Conservation (phyloP, 148 eudicot species). For the Drosera capensis region DNA sequence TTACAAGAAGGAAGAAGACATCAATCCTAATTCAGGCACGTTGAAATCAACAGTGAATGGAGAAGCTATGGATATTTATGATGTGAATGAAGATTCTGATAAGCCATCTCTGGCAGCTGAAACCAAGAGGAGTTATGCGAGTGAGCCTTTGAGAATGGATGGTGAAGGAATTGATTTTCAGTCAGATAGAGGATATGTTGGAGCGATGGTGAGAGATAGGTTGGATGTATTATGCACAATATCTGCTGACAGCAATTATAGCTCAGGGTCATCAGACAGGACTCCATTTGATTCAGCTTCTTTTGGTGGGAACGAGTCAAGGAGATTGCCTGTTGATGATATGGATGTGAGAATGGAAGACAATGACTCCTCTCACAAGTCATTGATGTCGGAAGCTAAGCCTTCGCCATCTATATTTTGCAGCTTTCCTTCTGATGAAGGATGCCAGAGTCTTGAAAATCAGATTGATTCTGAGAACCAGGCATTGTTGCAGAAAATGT, state of each 20-base stretch:
- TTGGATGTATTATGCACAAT: too few relatives aligned
- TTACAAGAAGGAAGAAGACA: conserved; percentile 9
- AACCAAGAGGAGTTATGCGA: not conserved
- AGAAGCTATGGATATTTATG: conserved; percentile 7
- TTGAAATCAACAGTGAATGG: conserved; percentile 12
- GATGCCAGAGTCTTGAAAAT: conserved; percentile 34
- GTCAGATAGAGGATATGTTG: too few relatives aligned
- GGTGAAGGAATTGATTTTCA: not conserved
- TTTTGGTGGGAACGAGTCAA: not conserved
- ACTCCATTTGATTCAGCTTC: not conserved
- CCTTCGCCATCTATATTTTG: conserved; percentile 4
- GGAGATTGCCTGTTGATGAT: conserved; percentile 6
- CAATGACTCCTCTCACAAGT: conserved; percentile 1
- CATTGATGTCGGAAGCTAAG: conserved; percentile 8
- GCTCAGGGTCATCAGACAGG: too few relatives aligned
- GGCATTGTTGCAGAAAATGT: conserved; percentile 48
- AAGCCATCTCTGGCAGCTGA: conserved; percentile 2
- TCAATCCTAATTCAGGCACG: not conserved
- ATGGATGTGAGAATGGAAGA: conserved; percentile 4
- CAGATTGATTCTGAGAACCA: conserved; percentile 87
- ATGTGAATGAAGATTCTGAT: conserved; percentile 7
- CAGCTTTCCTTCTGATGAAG: conserved; percentile 10
- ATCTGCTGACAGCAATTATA: too few relatives aligned
- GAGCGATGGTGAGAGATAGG: too few relatives aligned
- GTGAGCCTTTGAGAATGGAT: too few relatives aligned